Conservation (phyloP, 1,284 basidiomycete genomes). For the Termitomyces sp. region DNA sequence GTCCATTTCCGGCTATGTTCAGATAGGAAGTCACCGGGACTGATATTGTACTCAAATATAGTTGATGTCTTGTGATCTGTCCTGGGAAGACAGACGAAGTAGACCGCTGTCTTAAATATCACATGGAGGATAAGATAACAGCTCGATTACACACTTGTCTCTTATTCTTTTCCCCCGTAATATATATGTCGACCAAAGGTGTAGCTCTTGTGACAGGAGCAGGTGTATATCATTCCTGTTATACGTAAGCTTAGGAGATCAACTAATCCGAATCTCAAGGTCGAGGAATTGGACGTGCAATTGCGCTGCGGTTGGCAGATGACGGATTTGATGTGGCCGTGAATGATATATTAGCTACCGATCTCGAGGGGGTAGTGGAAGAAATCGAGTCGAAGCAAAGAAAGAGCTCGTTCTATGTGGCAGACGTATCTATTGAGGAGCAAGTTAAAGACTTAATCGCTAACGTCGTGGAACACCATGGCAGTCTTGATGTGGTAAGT, state of each 20-base stretch:
- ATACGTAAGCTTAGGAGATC: neutral
- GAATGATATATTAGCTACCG: conserved; percentile 12
- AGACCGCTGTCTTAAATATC: too few species aligned
- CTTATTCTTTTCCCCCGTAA: neutral
- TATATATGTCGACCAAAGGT: conserved; percentile 10
- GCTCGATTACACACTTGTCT: neutral
- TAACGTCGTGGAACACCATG: conserved; percentile 26
- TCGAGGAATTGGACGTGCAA: conserved; percentile 18
- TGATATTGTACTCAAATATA: too few species aligned
- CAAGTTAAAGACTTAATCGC: conserved; percentile 33
- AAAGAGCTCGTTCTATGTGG: conserved; percentile 21
- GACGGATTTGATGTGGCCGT: conserved; percentile 21
- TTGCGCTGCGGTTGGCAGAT: conserved; percentile 19
- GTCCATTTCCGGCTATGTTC: too few species aligned
- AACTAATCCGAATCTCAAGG: conserved; percentile 3
- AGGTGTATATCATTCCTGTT: conserved; percentile 1
- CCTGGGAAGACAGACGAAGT: too few species aligned
- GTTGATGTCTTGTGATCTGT: too few species aligned
- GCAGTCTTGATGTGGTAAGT: conserved; percentile 17
- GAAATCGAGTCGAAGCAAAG: conserved; percentile 25
- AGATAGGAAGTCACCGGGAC: too few species aligned
- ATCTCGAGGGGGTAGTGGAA: conserved; percentile 13
- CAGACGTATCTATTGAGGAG: conserved; percentile 32
- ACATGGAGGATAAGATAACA: neutral
- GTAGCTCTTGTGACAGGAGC: conserved; percentile 18